Evolutionary conservation across 768 basidiomycete species (phyloP), one percentile per base, ranked within the genome.

Genomic region (Trametes villosa): DNA sequence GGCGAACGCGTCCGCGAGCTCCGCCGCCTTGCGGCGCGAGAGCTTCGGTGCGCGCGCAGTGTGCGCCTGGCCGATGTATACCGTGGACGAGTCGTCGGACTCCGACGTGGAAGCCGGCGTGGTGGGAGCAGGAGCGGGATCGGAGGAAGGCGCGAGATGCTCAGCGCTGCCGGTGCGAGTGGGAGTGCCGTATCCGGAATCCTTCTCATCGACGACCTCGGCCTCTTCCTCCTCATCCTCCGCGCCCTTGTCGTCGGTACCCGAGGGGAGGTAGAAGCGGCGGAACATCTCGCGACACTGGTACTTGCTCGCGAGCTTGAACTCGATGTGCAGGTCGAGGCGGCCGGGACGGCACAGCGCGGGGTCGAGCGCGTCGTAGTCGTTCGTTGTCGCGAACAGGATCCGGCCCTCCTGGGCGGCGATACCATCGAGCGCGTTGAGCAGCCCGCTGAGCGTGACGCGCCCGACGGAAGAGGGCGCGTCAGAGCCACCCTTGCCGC

Each of bases 331-430:
- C 20, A 92, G 68, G 69, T 93, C 91, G 85, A 93, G 87, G 13
- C 91, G 85, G 26, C 92, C 91, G 1, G 91, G 87, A 42, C 91
- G 85, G 66, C 82, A 83, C 26, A 93, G 79, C 1, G 91, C 92
- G 2, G 88, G 80, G 66, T 92, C 91, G 27, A 94, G 83, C 1
- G 83, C 75, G 9, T 72, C 68, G 71, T 87, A 89, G 64, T 87
- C 84, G 76, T 93, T 92, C 1, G 89, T 91, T 4, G 89, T 91
- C 4, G 90, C 90, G 53, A 89, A 90, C 8, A 91, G 77, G 29
- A 93, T 82, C 0, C 91, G 87, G n/a, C 91, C 91, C 74, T 93
- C 91, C 66, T 88, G 86, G 1, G 91, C 90, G 3, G 82, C 85
- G 49, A 91, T 83, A 31, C 91, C 91, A 65, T 92, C 91, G 26